These are phyloP conservation scores for Mikania micrantha DNA, from an alignment of 129 eudicot genomes.

Conservation along the genomic window DNA sequence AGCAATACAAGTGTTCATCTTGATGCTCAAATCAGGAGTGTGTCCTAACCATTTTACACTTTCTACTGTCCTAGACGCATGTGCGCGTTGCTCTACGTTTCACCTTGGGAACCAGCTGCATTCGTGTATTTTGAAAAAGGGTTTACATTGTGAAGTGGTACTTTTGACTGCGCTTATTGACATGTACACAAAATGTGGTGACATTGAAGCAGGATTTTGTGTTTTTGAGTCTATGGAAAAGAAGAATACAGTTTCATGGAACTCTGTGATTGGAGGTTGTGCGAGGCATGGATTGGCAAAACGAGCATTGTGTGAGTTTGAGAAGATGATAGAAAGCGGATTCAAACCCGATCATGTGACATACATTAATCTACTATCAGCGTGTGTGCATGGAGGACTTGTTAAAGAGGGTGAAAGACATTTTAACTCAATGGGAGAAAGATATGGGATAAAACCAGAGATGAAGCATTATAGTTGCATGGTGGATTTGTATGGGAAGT, in stretches of 20 bases:
- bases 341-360: conserved; percentile 56
- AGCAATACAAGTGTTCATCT: conserved; percentile 43
- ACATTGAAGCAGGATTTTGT: conserved; percentile 41
- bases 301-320: conserved; percentile 53
- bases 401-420: conserved; percentile 67
- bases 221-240: conserved; percentile 46
- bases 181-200: conserved; percentile 64
- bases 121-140: conserved; percentile 47
- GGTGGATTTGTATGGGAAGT: conserved; percentile 84
- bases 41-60: conserved; percentile 63
- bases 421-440: conserved; percentile 41
- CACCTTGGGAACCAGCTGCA: conserved; percentile 58
- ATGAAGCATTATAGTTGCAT: conserved; percentile 81
- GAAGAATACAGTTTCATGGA: conserved; percentile 70
- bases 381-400: conserved; percentile 75
- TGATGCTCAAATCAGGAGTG: conserved; percentile 46
- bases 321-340: conserved; percentile 49
- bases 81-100: conserved; percentile 60
- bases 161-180: conserved; percentile 59
- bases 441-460: conserved; percentile 44
- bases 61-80: conserved; percentile 69
- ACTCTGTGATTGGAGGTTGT: conserved; percentile 68
- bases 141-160: conserved; percentile 49
- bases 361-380: conserved; percentile 59
- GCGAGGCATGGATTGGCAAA: conserved; percentile 63